phyloP scores from a whole-genome alignment of 108 stramenopile species.

The Epithemia pelagica region DNA sequence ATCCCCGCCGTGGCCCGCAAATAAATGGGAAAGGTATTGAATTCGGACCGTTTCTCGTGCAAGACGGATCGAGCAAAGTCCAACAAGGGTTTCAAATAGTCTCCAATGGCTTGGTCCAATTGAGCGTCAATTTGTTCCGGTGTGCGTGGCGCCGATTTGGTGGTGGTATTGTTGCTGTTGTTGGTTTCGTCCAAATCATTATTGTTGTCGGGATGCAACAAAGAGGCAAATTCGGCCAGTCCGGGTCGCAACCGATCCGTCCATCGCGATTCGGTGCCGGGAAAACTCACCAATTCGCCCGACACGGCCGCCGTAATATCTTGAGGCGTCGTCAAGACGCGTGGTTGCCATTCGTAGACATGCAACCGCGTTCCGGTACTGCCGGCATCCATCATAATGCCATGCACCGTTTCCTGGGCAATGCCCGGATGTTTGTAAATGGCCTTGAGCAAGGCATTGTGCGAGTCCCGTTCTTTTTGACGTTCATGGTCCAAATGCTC shows the following conservation, averaged over 20 bases:
- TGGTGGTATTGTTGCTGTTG: background rate
- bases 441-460: slow-evolving; percentile 27
- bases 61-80: slow-evolving; percentile 79
- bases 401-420: slow-evolving; percentile 35
- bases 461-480: slow-evolving; percentile 29
- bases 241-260: slow-evolving; percentile 82
- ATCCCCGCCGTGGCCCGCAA: slow-evolving; percentile 93
- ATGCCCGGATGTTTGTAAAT: slow-evolving; percentile 42
- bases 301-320: slow-evolving; percentile 37
- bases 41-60: slow-evolving; percentile 54
- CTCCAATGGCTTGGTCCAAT: slow-evolving; percentile 38
- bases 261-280: slow-evolving; percentile 74
- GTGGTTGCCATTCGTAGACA: slow-evolving; percentile 77
- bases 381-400: slow-evolving; percentile 90
- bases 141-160: background rate
- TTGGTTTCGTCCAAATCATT: background rate
- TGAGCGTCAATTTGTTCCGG: background rate
- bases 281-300: slow-evolving; percentile 50
- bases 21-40: slow-evolving; percentile 76
- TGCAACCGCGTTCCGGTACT: slow-evolving; percentile 86
- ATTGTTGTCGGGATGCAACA: slow-evolving; percentile 19
- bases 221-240: slow-evolving; percentile 48
- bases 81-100: slow-evolving; percentile 74
- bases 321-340: slow-evolving; percentile 34
- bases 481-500: slow-evolving; percentile 11